Evolutionary conservation across 2,329 filamentous ascomycete species (phyloP).

Genomic region (Paramyrothecium sp.): DNA sequence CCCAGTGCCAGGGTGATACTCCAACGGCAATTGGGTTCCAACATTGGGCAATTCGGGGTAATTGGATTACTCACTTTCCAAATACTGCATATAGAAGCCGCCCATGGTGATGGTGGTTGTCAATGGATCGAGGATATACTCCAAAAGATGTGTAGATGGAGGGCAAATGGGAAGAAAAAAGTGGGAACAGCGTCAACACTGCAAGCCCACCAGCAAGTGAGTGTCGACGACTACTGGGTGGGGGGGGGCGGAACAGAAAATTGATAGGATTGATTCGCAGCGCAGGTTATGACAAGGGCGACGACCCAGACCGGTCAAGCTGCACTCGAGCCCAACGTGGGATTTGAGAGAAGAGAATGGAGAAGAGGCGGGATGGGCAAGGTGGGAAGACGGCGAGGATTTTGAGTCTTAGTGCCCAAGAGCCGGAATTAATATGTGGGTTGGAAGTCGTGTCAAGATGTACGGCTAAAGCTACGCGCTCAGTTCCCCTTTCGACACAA

Average conservation of each 20-base stretch:
- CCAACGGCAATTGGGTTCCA: slow-evolving; percentile 13
- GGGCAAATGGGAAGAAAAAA: slow-evolving; percentile 15
- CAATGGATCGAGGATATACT: slow-evolving; percentile 17
- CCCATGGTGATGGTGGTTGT: slow-evolving; percentile 46
- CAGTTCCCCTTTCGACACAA: slow-evolving; percentile 39
- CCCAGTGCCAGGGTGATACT: not conserved
- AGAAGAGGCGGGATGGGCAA: slow-evolving; percentile 7
- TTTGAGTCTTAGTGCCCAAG: slow-evolving; percentile 11
- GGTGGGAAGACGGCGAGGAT: slow-evolving; percentile 10
- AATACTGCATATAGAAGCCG: slow-evolving; percentile 70
- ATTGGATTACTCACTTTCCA: slow-evolving; percentile 63
- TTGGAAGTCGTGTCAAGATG: slow-evolving; percentile 31
- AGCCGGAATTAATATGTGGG: slow-evolving; percentile 13
- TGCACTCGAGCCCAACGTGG: slow-evolving; percentile 56
- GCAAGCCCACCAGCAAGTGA: slow-evolving; percentile 5
- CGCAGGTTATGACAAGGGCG: not conserved
- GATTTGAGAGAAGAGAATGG: slow-evolving; percentile 27
- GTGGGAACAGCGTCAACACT: slow-evolving; percentile 15
- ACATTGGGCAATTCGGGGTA: slow-evolving; percentile 8
- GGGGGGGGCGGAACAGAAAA: slow-evolving; percentile 5
- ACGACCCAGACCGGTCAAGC: slow-evolving; percentile 23
- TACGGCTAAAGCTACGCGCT: slow-evolving; percentile 45
- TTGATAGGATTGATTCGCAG: not conserved
- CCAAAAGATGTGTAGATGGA: not conserved
- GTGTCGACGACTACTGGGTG: not conserved